Evolutionary conservation across 805 yeast species (phyloP).

Genomic region (Nakazawaea wyomingensis): DNA sequence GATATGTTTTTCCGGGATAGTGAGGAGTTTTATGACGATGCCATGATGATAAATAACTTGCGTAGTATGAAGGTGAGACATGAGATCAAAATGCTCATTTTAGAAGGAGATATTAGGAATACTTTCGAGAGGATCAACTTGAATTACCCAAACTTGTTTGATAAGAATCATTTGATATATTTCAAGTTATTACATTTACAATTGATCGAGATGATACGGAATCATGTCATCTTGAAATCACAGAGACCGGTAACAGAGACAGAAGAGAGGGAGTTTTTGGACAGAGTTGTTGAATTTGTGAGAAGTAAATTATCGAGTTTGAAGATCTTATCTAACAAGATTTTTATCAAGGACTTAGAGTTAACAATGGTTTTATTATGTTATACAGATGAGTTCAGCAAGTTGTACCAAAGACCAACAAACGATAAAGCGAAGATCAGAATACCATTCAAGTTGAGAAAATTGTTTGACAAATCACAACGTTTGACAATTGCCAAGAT

Average conservation of each 20-base stretch:
- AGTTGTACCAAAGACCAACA: conserved; percentile 1
- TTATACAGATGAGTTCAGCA: conserved; percentile 30
- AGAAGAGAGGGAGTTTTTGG: conserved; percentile 44
- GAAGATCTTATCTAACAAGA: conserved; percentile 34
- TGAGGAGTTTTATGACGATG: conserved; percentile 14
- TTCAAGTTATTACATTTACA: conserved; percentile 69
- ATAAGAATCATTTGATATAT: conserved; percentile 57
- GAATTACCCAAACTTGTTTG: conserved; percentile 60
- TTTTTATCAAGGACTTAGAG: conserved; percentile 68
- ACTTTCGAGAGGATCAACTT: conserved; percentile 56
- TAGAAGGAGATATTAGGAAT: conserved; percentile 53
- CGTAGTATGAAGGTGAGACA: conserved; percentile 48
- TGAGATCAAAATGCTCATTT: conserved; percentile 46
- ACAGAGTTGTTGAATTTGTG: conserved; percentile 52
- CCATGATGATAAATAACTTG: conserved; percentile 31
- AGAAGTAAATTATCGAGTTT: conserved; percentile 39
- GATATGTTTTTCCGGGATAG: conserved; percentile 1
- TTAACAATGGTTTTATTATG: conserved; percentile 77
- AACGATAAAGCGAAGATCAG: conserved; percentile 21
- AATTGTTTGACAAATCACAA: conserved; percentile 52
- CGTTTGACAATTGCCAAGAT: conserved; percentile 62
- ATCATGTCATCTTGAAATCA: conserved; percentile 31
- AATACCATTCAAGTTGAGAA: conserved; percentile 50
- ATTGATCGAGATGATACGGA: conserved; percentile 74
- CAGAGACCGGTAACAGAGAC: conserved; percentile 17